Evolutionary conservation across 169 alveolate genomes (phyloP).

Genomic region (Cryptosporidium muris): DNA sequence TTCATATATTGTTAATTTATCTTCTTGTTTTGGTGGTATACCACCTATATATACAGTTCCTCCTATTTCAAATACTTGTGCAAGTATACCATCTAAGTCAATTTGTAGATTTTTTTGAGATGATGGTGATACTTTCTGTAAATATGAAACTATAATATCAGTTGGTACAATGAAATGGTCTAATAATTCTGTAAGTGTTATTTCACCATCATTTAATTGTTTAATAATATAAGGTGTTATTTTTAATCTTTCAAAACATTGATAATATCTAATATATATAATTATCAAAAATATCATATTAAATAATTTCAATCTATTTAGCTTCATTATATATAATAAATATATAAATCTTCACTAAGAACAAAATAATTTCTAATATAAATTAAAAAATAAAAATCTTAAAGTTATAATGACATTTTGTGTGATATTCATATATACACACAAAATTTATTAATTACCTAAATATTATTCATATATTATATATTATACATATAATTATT

Average conservation of each 20-base stretch:
- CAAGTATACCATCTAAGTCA: constrained; percentile 46
- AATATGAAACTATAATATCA: constrained; percentile 56
- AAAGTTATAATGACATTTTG: not conserved
- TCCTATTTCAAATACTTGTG: constrained; percentile 47
- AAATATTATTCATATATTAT: too few relatives aligned
- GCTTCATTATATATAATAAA: not conserved
- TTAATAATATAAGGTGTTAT: constrained; percentile 46
- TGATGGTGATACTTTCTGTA: constrained; percentile 27
- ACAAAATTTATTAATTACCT: too few relatives aligned
- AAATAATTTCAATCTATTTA: not conserved
- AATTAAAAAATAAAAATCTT: not conserved
- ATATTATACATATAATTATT: too few relatives aligned
- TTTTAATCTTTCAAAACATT: constrained; percentile 31
- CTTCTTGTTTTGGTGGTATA: constrained; percentile 65
- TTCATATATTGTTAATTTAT: constrained; percentile 59
- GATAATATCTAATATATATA: not conserved
- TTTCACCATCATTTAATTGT: constrained; percentile 40
- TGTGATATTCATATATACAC: too few relatives aligned
- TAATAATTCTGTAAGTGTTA: constrained; percentile 57
- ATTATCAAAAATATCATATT: not conserved
- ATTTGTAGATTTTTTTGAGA: constrained; percentile 46
- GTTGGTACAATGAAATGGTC: constrained; percentile 50
- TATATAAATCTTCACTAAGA: too few relatives aligned
- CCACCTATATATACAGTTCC: constrained; percentile 66
- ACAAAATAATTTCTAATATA: not conserved